These are phyloP conservation scores for Sporothrix dimorphospora DNA, from an alignment of 2,329 filamentous ascomycete genomes.

Conservation along the genomic window DNA sequence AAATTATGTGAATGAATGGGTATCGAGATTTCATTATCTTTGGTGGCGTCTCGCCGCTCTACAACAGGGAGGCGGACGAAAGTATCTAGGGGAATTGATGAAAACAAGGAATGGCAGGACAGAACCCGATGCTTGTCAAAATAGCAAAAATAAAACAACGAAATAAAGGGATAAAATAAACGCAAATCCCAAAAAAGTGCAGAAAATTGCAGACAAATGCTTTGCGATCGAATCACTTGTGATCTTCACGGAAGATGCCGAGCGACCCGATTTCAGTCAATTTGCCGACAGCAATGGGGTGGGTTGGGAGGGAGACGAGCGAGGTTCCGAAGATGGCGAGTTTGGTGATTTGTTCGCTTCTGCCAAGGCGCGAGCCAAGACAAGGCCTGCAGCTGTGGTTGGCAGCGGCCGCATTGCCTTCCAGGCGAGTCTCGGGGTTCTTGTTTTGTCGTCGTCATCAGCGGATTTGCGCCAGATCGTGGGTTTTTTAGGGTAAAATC, in stretches of 20 bases:
- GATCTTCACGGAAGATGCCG: background rate
- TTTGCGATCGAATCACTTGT: background rate
- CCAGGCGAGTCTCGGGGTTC: background rate
- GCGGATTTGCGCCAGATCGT: too few relatives aligned
- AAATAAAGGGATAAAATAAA: background rate
- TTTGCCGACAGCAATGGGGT: background rate
- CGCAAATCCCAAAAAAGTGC: background rate
- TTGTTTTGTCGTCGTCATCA: background rate
- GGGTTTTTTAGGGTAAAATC: background rate
- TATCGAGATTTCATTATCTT: slow-evolving; percentile 24
- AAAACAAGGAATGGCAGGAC: slow-evolving; percentile 24
- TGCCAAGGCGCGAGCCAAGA: slow-evolving; percentile 18
- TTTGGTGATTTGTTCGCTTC: background rate
- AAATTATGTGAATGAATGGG: background rate
- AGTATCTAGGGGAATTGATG: slow-evolving; percentile 19
- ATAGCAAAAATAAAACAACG: background rate
- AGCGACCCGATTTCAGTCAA: background rate
- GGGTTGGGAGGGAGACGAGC: background rate
- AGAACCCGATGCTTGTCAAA: background rate
- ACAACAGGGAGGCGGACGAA: background rate
- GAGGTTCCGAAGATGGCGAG: background rate
- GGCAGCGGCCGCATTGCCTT: background rate
- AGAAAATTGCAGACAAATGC: background rate
- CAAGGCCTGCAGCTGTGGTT: background rate
- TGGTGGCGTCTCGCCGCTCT: background rate